Base-by-base conservation (phyloP, 768 basidiomycete species). In the Agaricus blazei region DNA sequence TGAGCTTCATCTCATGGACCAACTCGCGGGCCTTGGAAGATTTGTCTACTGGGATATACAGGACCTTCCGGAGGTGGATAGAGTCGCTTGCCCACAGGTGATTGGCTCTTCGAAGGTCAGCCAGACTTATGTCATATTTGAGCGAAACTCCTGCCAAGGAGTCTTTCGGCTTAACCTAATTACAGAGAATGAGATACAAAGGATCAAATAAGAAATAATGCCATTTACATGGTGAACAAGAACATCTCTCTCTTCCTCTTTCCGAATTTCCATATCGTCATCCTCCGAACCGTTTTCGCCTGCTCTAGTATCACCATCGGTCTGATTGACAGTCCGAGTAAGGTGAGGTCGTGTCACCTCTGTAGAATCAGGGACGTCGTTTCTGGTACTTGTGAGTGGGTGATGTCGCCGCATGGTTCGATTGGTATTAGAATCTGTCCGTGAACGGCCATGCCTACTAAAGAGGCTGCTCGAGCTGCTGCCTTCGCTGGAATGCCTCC, bases 81-180 rank as follows among this genome's bases (percentile, higher is more conserved):
- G 92, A 80, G 66, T 98, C 97, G 6, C 90, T 88, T 5, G 92
- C 68, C 97, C 97, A 99, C 7, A 99, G 75, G 60, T 94, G 91
- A 68, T 99, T 99, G 47, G 86, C 85, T 61, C 85, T 79, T 47
- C 95, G 86, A 11, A 99, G 79, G 12, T 88, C 86, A 27, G 90
- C 80, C 51, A 97, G 75, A 15, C 86, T 80, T 52, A 96, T 87
- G 2, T 91, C 92, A 67, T 98, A 97, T 62, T 86, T 91, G 48
- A 98, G 75, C 0, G 96, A 85, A 11, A 98, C 86, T 27, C 92
- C 88, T 14, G 93, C 82, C 29, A 98, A 72, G 9, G 95, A 89
- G 66, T 98, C 95, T 14, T 74, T 78, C 2, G 83, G 72, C 50
- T 76, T 71, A 40, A 98, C 76, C 95, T 90, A 62, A 23, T 43